Evolutionary conservation across 192 early-diverging fungal species (phyloP), one percentile per base, ranked within the genome.

Genomic region (Coemansia sp.): DNA sequence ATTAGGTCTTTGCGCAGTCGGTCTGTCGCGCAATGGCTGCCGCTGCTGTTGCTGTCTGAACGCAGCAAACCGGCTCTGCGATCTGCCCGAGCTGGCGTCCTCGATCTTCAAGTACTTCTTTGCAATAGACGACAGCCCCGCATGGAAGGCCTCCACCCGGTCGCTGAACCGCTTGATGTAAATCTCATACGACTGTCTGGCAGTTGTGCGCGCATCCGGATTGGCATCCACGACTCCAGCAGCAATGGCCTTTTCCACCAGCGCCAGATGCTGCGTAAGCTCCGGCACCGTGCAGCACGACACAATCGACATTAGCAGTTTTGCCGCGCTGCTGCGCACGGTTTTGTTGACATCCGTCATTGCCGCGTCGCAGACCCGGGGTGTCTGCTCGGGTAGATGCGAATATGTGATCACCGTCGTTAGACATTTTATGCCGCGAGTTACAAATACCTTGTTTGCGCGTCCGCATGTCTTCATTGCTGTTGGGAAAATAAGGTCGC

Each of bases 401-500:
- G 85, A 75, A 20, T 85, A 71, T n/a, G 85, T 86, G 64, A 93
- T 88, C 0, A 92, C 88, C 2, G 81, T 81, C 15, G 80, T 87
- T 39, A 93, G 70, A 33, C 89, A 88, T 64, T 85, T 84, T 35
- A 86, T 68, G 5, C 87, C 89, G 51, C 88, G 85, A 4, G 77
- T 81, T 37, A 91, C 86, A 79, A 90, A 87, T 33, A 93, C 87
- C 67, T 90, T 90, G 82, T 93, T 94, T n/a, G 91, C 87, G 17
- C 90, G 88, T 9, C 80, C 84, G 70, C 89, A 91, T 18, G 91
- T 83, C 53, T 86, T 87, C 60, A 95, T 66, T 0, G 90, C 68
- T 0, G 89, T 61, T 2, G 86, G 84, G 8, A 89, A 78, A 57
- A 93, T 83, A 52, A 86, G 48, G 34, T 95, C 93, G 17, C 77